These are phyloP conservation scores for Phanerochaete sordida DNA, from an alignment of 768 basidiomycete species.

Conservation along the genomic window DNA sequence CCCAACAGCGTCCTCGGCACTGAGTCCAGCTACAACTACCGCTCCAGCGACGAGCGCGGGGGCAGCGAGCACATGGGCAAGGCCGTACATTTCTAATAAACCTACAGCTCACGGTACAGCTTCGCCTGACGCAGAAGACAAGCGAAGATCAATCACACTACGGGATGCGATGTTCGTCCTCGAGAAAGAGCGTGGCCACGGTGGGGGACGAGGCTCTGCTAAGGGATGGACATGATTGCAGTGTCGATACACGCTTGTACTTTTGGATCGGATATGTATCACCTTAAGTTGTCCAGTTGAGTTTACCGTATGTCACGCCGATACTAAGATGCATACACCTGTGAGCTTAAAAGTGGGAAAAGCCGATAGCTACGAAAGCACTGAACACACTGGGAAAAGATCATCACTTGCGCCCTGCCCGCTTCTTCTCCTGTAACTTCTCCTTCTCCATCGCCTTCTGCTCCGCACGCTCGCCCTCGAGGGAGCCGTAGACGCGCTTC, in stretches of 20 bases:
- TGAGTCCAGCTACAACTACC: conserved; percentile 31
- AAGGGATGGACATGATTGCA: conserved; percentile 52
- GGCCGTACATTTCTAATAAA: conserved; percentile 58
- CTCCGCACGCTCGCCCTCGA: conserved; percentile 90
- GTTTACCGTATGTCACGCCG: too few species aligned
- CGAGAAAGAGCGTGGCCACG: conserved; percentile 79
- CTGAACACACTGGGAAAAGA: not conserved
- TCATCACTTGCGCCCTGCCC: conserved; percentile 67
- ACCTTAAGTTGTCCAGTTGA: too few species aligned
- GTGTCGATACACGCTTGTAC: not conserved
- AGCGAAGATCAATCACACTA: conserved; percentile 62
- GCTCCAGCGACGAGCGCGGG: conserved; percentile 23
- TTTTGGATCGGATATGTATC: not conserved
- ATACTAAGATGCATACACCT: too few species aligned
- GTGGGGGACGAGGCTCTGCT: conserved; percentile 75
- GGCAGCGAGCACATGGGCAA: conserved; percentile 46
- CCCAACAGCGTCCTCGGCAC: conserved; percentile 13
- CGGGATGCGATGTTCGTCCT: conserved; percentile 85
- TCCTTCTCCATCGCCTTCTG: conserved; percentile 90
- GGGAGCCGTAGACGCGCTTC: conserved; percentile 72
- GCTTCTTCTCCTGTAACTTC: conserved; percentile 71
- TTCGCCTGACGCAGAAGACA: conserved; percentile 43
- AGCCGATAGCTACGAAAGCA: not conserved
- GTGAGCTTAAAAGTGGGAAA: not conserved
- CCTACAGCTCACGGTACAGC: conserved; percentile 27